Evolutionary conservation across 352 stramenopile species (phyloP), one percentile per base, ranked within the genome.

Genomic region (Phytopythium oedochilum): DNA sequence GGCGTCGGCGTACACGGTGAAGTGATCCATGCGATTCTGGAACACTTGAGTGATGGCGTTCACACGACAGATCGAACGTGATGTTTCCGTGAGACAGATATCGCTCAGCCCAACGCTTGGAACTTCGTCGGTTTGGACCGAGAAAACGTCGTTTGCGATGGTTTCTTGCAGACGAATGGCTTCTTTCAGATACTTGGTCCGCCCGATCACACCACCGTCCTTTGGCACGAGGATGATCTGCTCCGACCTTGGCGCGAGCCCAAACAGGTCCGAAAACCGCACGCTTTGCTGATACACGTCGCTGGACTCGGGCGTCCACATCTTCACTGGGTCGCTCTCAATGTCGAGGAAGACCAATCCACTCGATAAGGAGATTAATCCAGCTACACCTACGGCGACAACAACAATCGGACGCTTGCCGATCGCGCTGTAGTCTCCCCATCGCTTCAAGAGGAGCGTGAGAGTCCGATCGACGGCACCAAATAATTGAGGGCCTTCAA

Each of bases 11-110:
- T 88, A 88, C 28, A 86, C 68, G 15, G 78, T 68, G 49, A 86
- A 88, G 50, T 80, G 64, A 9, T 78, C 66, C 55, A 83, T 61
- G 7, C 64, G 62, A 59, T 88, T 86, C 59, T 88, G 77, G 55
- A 81, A 88, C 59, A 78, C 85, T 60, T 88, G 74, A 0, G 74
- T 86, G 60, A 88, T 86, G 31, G 74, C 59, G 34, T 79, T 78
- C 25, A 86, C 60, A 4, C 72, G 78, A 51, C 76, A 87, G 7
- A n/a, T 53, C 2, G 73, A 55, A 8, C 14, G 23, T 23, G 49
- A 9, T 6, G 31, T 31, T 40, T 65, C 67, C 40, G 75, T 76
- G 66, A 72, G 80, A 59, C 75, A 86, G 25, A 84, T 74, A 48
- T 84, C 71, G 15, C 68, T 34, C 14, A 87, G 38, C 3, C n/a